These are phyloP conservation scores for Aspergillus sp. DNA, from an alignment of 2,329 filamentous ascomycete genomes.

Conservation along the genomic window DNA sequence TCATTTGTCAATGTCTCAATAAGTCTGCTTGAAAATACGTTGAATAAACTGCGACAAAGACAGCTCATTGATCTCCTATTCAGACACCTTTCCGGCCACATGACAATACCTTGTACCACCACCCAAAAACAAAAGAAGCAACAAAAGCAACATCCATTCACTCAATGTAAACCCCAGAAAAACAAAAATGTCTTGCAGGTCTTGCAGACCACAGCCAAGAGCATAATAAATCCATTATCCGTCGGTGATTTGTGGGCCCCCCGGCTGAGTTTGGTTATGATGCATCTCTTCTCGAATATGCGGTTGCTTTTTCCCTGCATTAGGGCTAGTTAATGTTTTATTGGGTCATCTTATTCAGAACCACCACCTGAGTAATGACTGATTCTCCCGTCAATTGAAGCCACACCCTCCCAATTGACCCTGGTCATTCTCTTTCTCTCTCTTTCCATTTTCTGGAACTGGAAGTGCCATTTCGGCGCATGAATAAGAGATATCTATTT, in stretches of 20 bases:
- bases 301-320: no score
- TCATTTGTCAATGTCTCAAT: background rate
- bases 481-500: conserved; percentile 5
- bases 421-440: background rate
- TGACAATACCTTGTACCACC: background rate
- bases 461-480: conserved; percentile 1
- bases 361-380: no score
- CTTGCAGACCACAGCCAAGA: background rate
- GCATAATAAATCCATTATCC: background rate
- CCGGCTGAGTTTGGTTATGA: background rate
- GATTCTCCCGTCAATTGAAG: background rate
- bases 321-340: no score
- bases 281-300: background rate
- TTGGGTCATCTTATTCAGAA: no score
- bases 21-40: no score
- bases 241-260: background rate
- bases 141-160: background rate
- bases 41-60: no score
- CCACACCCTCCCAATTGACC: background rate
- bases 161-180: background rate
- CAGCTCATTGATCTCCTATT: background rate
- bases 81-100: background rate
- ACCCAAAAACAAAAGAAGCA: background rate
- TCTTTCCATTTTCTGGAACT: background rate
- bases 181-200: no score